phyloP scores from a whole-genome alignment of 352 stramenopile genomes.

The Elongisporangium undulatum region DNA sequence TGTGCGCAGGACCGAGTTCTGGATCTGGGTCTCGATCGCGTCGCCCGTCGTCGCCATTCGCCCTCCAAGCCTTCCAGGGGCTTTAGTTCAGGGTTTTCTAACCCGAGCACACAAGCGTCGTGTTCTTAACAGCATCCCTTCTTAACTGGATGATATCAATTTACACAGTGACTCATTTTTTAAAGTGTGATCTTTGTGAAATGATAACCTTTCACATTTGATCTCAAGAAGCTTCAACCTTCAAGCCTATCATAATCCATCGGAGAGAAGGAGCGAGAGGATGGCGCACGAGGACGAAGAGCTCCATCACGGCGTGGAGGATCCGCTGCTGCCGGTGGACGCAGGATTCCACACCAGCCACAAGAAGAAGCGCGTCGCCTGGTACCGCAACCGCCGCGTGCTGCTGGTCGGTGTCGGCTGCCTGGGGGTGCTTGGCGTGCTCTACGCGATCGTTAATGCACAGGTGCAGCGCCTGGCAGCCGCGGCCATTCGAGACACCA shows the following conservation, averaged over 20 bases:
- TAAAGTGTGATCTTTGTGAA: background rate
- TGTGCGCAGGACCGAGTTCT: constrained; percentile 58
- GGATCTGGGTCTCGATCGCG: constrained; percentile 36
- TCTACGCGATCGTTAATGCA: constrained; percentile 38
- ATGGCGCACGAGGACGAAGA: background rate
- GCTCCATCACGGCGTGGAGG: constrained; percentile 4
- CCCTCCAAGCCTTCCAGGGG: background rate
- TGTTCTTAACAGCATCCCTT: background rate
- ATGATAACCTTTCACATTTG: background rate
- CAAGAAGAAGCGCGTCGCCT: constrained; percentile 7
- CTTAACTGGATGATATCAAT: too few relatives aligned
- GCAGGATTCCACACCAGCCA: constrained; percentile 1
- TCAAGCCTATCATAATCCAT: background rate
- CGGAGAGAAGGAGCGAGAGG: background rate
- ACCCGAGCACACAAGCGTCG: background rate
- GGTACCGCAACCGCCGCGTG: constrained; percentile 19
- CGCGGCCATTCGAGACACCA: constrained; percentile 48
- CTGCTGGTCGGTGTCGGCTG: constrained; percentile 7
- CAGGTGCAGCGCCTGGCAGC: constrained; percentile 54
- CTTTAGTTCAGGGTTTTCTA: background rate
- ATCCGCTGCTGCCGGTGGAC: constrained; percentile 25
- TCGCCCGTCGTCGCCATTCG: constrained; percentile 3
- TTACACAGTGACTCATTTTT: too few relatives aligned
- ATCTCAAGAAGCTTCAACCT: background rate
- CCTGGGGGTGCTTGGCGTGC: constrained; percentile 23